These are phyloP conservation scores for Trifolium repens DNA, from an alignment of 306 rosid genomes.

Conservation along the genomic window DNA sequence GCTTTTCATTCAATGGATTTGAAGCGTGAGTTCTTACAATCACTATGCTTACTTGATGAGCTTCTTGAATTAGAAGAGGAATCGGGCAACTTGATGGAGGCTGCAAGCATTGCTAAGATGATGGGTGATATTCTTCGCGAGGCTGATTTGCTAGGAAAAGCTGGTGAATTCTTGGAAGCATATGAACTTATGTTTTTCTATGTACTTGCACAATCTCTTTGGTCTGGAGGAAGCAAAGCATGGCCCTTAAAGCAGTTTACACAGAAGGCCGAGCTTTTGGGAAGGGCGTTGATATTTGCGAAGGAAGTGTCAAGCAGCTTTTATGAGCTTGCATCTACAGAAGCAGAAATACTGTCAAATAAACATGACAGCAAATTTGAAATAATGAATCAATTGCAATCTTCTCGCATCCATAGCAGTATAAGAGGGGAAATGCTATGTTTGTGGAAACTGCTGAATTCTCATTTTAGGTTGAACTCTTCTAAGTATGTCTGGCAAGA, in stretches of 20 bases:
- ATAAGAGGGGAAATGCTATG: conserved; percentile 60
- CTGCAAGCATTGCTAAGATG: conserved; percentile 58
- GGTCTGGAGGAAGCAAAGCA: conserved; percentile 66
- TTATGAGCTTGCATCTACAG: conserved; percentile 47
- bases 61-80: conserved; percentile 70
- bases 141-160: conserved; percentile 63
- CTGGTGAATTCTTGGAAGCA: conserved; percentile 57
- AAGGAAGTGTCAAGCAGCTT: conserved; percentile 42
- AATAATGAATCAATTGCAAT: conserved; percentile 43
- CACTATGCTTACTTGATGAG: conserved; percentile 55
- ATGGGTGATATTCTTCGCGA: conserved; percentile 51
- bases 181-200: conserved; percentile 46
- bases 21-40: conserved; percentile 61
- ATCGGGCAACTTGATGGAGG: conserved; percentile 64
- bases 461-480: conserved; percentile 49
- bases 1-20: conserved; percentile 58
- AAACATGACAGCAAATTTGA: conserved; percentile 31
- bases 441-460: conserved; percentile 62
- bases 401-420: conserved; percentile 48
- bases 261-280: conserved; percentile 55
- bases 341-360: conserved; percentile 54
- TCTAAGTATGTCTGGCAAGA: conserved; percentile 55
- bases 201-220: conserved; percentile 67
- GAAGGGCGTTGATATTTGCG: conserved; percentile 59
- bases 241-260: conserved; percentile 70